Base-by-base conservation (phyloP, 2,329 filamentous ascomycete genomes). In the Colletotrichum nymphaeae region DNA sequence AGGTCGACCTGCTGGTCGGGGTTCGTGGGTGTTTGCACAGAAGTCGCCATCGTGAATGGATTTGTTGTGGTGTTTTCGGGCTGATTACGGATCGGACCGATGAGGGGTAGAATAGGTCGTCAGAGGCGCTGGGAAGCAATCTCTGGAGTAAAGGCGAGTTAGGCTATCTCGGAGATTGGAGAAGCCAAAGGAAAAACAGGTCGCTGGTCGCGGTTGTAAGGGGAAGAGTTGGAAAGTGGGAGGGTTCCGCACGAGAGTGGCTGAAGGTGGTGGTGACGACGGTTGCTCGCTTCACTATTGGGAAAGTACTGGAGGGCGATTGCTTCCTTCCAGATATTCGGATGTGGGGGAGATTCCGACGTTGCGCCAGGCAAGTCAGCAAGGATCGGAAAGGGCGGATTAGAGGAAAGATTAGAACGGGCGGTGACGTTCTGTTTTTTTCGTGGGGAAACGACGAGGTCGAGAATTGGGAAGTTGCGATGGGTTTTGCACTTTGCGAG, bases 1-100 rank as follows among this genome's bases (percentile, higher is more conserved):
- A 93, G 86, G 77, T 93, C 91, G 82, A 93, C 91, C 81, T 91
- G 91, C 79, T 89, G 74, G 58, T 78, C 75, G 60, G 68, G 52
- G 72, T 74, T 74, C 24, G 67, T 74, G 57, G 72, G 72, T 67
- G 72, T 71, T 72, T 74, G 68, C 56, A 80, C 79, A 63, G 77
- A 71, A 60, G 81, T 77, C 74, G 83, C 82, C 83, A 85, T 85
- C 73, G 72, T 81, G 78, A 49, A 70, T 5, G 49, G 65, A 37
- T 55, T 66, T 71, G 65, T 71, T 65, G 60, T 74, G 57, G 42
- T 72, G 37, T 52, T 52, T 37, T 63, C 46, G 46, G 46, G 57
- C 24, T 57, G 70, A 24, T 37, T 66, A 42, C 42, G 42, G 67
- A 30, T 71, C 67, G 71, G 35, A n/a, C 62, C 60, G 55, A 57